Evolutionary conservation across 2,329 filamentous ascomycete genomes (phyloP).

Genomic region (Tolypocladium nubicola): DNA sequence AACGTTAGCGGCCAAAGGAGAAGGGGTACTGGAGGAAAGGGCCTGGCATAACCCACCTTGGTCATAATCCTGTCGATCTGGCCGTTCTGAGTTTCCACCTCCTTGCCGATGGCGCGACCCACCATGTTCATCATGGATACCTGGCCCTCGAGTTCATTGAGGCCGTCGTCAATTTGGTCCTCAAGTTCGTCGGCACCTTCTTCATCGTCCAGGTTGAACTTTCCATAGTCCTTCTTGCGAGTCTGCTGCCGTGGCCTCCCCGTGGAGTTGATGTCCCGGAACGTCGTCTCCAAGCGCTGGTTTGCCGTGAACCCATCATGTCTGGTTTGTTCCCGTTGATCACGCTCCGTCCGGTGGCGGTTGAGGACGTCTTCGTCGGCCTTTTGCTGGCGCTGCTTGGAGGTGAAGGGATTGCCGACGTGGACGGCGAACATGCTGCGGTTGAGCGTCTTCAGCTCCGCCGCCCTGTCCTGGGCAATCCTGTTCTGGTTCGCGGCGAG

Average conservation of each 20-base stretch:
- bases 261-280: constrained; percentile 28
- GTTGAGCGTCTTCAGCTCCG: constrained; percentile 77
- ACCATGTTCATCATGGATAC: constrained; percentile 63
- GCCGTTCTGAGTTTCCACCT: constrained; percentile 68
- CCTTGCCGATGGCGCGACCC: constrained; percentile 61
- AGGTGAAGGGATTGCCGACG: constrained; percentile 68
- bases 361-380: constrained; percentile 61
- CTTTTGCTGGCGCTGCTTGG: constrained; percentile 49
- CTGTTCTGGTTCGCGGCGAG: constrained; percentile 66
- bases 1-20: constrained; percentile 15
- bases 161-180: constrained; percentile 44
- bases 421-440: constrained; percentile 85
- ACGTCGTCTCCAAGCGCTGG: constrained; percentile 41
- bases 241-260: constrained; percentile 17
- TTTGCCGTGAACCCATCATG: constrained; percentile 37
- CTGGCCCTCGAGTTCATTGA: constrained; percentile 58
- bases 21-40: neutral
- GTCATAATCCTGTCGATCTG: constrained; percentile 63
- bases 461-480: constrained; percentile 67
- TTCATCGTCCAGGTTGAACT: constrained; percentile 70
- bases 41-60: constrained; percentile 49
- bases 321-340: constrained; percentile 53
- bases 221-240: constrained; percentile 36
- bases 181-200: constrained; percentile 38
- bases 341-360: constrained; percentile 55